These are phyloP conservation scores for Eucommia ulmoides DNA, from an alignment of 257 asterid species.

Conservation along the genomic window DNA sequence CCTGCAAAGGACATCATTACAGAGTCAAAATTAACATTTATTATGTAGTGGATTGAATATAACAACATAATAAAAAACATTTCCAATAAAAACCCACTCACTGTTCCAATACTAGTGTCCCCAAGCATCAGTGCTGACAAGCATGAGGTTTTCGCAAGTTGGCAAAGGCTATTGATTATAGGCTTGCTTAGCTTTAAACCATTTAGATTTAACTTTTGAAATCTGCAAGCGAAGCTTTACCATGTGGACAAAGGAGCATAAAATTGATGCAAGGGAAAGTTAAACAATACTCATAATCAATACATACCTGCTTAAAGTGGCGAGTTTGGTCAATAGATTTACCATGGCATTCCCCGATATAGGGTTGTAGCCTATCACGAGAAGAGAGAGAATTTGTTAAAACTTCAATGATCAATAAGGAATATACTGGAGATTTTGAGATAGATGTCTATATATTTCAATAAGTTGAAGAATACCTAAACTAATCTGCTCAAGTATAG, in stretches of 20 bases:
- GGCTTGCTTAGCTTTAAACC: constrained; percentile 80
- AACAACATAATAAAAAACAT: constrained; percentile 2
- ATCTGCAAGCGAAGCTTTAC: too few species aligned
- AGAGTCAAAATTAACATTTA: constrained; percentile 3
- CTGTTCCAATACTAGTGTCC: constrained; percentile 63
- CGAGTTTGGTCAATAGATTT: constrained; percentile 53
- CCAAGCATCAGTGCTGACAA: constrained; percentile 78
- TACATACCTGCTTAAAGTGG: constrained; percentile 43
- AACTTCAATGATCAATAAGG: not conserved
- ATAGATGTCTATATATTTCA: constrained; percentile 9
- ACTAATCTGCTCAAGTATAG: constrained; percentile 58
- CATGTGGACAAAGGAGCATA: too few species aligned
- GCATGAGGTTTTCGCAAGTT: constrained; percentile 46
- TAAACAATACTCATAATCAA: constrained; percentile 3
- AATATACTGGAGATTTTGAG: constrained; percentile 5
- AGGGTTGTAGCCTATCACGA: constrained; percentile 62
- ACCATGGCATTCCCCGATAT: constrained; percentile 54
- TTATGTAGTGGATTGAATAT: constrained; percentile 3
- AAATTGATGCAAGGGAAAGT: constrained; percentile 1
- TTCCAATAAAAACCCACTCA: constrained; percentile 41
- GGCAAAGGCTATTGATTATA: constrained; percentile 66
- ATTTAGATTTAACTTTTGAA: constrained; percentile 71
- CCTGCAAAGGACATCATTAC: constrained; percentile 39
- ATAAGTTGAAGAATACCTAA: constrained; percentile 37
- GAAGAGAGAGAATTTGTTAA: not conserved